Evolutionary conservation across 176 grass and related monocot genomes (phyloP).

Genomic region (Eleusine indica): DNA sequence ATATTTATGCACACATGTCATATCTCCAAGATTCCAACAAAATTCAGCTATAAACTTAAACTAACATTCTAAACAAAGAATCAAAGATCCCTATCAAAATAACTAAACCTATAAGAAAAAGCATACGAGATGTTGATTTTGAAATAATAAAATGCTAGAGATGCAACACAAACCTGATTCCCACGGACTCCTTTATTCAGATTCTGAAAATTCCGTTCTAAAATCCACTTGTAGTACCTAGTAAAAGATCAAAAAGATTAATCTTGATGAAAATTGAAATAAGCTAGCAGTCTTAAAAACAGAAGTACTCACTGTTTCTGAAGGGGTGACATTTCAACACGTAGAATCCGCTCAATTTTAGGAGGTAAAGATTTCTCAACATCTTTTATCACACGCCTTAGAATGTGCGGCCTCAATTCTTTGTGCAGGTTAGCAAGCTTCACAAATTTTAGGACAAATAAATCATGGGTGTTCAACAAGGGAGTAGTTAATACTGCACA

Average conservation of each 20-base stretch:
- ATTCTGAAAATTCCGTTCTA: constrained; percentile 99
- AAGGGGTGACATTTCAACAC: constrained; percentile 95
- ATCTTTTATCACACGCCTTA: constrained; percentile 96
- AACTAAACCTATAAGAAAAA: constrained; percentile 2
- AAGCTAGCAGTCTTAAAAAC: constrained; percentile 4
- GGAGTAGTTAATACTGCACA: constrained; percentile 1
- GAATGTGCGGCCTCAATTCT: constrained; percentile 96
- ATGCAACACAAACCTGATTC: constrained; percentile 76
- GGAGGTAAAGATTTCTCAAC: constrained; percentile 99
- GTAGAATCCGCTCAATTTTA: constrained; percentile 97
- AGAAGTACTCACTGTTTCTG: constrained; percentile 82
- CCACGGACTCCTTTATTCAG: constrained; percentile 98
- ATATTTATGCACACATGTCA: constrained; percentile 17
- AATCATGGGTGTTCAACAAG: constrained; percentile 31
- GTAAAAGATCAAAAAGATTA: constrained; percentile 28
- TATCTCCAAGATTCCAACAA: background rate
- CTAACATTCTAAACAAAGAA: constrained; percentile 21
- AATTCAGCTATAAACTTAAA: background rate
- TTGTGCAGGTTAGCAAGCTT: constrained; percentile 97
- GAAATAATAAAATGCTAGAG: constrained; percentile 24
- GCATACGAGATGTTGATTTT: constrained; percentile 9
- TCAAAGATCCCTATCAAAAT: background rate
- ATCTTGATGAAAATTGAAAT: constrained; percentile 10
- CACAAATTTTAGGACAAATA: constrained; percentile 34
- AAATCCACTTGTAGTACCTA: constrained; percentile 99